These are phyloP conservation scores for Plasmodium inui DNA, from an alignment of 169 alveolate species.

Conservation along the genomic window DNA sequence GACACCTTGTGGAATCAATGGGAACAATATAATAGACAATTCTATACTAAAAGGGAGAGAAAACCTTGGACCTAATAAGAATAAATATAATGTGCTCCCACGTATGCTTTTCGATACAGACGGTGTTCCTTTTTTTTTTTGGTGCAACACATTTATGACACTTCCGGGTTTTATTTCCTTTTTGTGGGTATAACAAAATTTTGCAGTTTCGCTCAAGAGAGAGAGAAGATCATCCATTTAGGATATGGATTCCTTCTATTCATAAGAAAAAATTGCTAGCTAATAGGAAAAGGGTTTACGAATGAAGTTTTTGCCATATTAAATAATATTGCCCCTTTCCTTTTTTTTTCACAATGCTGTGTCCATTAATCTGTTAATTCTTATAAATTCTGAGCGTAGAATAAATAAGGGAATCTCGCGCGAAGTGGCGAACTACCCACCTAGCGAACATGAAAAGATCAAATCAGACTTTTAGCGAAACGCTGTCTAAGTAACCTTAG, in stretches of 20 bases:
- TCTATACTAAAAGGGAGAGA: not conserved
- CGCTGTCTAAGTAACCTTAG: not conserved
- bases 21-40: not conserved
- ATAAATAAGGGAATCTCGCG: not conserved
- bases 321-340: too few relatives aligned
- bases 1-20: not conserved
- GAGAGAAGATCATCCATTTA: too few relatives aligned
- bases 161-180: too few relatives aligned
- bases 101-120: not conserved
- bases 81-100: not conserved
- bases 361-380: not conserved
- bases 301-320: too few relatives aligned
- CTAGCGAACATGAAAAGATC: not conserved
- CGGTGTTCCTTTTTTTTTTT: not conserved
- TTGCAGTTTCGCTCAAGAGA: too few relatives aligned
- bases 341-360: not conserved
- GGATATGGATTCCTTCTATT: too few relatives aligned
- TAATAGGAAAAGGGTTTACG: too few relatives aligned
- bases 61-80: not conserved
- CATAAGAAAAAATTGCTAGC: too few relatives aligned
- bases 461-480: not conserved
- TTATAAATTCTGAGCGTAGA: not conserved
- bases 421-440: too few relatives aligned
- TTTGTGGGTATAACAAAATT: too few relatives aligned
- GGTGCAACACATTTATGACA: too few relatives aligned